Conservation (phyloP, 1,284 basidiomycete genomes). For the Serendipita sp. region DNA sequence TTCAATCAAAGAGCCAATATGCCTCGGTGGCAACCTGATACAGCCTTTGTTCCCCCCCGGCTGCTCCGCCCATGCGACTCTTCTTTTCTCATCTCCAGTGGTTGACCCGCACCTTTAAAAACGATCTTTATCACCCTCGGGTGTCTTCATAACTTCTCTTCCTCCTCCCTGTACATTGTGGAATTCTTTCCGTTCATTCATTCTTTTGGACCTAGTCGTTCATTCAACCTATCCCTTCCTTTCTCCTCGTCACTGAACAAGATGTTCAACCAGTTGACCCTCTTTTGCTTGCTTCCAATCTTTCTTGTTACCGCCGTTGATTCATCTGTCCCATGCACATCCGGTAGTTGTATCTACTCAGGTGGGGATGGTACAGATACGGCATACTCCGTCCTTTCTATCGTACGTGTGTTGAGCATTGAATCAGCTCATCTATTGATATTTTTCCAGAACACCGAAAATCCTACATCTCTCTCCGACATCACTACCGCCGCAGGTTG, state of each 20-base stretch:
- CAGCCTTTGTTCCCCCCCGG: background rate
- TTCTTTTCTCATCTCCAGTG: background rate
- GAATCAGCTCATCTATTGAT: background rate
- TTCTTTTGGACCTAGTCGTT: background rate
- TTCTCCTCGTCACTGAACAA: too few relatives aligned
- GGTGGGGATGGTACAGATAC: background rate
- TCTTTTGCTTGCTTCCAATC: background rate
- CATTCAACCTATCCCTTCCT: background rate
- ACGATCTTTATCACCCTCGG: background rate
- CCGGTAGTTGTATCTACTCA: background rate
- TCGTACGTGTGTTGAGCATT: background rate
- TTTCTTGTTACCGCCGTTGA: background rate
- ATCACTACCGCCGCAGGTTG: conserved; percentile 39
- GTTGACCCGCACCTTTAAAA: background rate
- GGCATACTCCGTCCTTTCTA: background rate
- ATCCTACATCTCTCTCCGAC: conserved; percentile 26
- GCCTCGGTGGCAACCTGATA: background rate
- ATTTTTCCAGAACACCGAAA: background rate
- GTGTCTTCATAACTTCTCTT: background rate
- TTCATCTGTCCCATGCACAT: background rate
- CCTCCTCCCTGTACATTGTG: background rate
- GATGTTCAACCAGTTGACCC: background rate
- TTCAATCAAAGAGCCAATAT: too few relatives aligned
- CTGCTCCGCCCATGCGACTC: background rate
- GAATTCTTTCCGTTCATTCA: too few relatives aligned